A percentile compares a stretch with the other conserved stretches of the same genome.
Evolutionary conservation across 2,329 filamentous ascomycete species (phyloP).

Genomic region (Talaromyces sp.): DNA sequence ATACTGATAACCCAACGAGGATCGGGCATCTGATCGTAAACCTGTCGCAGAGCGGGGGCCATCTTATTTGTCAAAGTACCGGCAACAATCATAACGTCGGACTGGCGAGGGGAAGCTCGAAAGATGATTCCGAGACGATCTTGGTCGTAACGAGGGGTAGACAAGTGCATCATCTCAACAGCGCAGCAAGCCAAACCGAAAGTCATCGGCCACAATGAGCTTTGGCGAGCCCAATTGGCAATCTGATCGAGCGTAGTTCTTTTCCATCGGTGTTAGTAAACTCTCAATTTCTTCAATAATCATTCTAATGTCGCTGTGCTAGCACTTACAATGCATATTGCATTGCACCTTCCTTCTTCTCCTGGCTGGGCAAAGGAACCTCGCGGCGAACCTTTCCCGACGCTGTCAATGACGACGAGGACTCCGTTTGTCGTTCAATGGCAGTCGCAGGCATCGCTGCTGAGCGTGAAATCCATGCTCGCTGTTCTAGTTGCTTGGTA

Average conservation of each 20-base stretch:
- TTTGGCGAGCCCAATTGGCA: slow-evolving; percentile 83
- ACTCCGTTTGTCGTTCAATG: slow-evolving; percentile 35
- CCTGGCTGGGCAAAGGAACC: slow-evolving; percentile 49
- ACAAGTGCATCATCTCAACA: slow-evolving; percentile 92
- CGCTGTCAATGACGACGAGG: slow-evolving; percentile 35
- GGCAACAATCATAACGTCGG: slow-evolving; percentile 87
- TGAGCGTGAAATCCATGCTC: slow-evolving; percentile 43
- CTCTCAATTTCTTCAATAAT: not conserved
- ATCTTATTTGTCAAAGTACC: slow-evolving; percentile 92
- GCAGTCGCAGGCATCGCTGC: slow-evolving; percentile 43
- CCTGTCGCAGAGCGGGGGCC: slow-evolving; percentile 81
- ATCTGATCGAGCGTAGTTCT: slow-evolving; percentile 63
- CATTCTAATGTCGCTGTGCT: not conserved
- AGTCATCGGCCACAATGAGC: slow-evolving; percentile 87
- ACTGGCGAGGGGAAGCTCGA: slow-evolving; percentile 78
- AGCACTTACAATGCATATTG: slow-evolving; percentile 49
- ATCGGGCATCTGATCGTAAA: slow-evolving; percentile 94
- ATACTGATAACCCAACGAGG: slow-evolving; percentile 85
- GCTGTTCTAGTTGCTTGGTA: slow-evolving; percentile 34
- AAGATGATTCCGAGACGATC: slow-evolving; percentile 86
- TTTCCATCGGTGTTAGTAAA: not conserved
- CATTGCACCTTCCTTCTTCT: slow-evolving; percentile 51
- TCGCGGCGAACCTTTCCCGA: slow-evolving; percentile 47
- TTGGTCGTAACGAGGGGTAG: slow-evolving; percentile 85
- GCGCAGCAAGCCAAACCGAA: slow-evolving; percentile 89